Conservation (phyloP, 106 monocot species). For the Platanthera guangdongensis region DNA sequence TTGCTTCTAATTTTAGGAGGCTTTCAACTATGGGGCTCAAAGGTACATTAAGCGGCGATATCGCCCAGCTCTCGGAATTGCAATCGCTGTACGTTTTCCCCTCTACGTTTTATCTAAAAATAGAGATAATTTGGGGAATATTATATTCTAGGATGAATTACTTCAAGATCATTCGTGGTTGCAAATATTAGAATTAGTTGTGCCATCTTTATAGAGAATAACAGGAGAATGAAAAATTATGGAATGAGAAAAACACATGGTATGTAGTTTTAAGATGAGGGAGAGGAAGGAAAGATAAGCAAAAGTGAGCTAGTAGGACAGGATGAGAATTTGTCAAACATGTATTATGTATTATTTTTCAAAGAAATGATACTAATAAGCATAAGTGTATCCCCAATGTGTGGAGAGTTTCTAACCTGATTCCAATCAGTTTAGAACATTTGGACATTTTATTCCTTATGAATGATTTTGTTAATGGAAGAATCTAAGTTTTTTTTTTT, state of each 20-base stretch:
- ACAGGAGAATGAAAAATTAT: no score
- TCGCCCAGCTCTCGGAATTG: slow-evolving; percentile 15
- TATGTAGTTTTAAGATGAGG: background rate
- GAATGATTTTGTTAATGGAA: background rate
- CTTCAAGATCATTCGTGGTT: no score
- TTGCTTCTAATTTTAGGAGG: slow-evolving; percentile 3
- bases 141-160: no score
- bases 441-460: background rate
- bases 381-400: no score
- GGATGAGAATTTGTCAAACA: background rate
- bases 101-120: background rate
- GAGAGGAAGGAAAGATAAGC: background rate
- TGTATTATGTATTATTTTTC: background rate
- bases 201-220: no score
- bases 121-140: background rate
- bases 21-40: slow-evolving; percentile 14
- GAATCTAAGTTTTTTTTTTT: background rate
- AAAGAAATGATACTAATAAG: background rate
- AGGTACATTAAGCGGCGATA: slow-evolving; percentile 17
- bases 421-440: no score
- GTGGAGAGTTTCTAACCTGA: no score
- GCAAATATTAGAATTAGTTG: no score
- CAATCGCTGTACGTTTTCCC: background rate
- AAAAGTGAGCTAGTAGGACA: background rate
- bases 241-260: no score